Evolutionary conservation across 2,329 filamentous ascomycete genomes (phyloP).

Genomic region (Hypoxylon sp.): DNA sequence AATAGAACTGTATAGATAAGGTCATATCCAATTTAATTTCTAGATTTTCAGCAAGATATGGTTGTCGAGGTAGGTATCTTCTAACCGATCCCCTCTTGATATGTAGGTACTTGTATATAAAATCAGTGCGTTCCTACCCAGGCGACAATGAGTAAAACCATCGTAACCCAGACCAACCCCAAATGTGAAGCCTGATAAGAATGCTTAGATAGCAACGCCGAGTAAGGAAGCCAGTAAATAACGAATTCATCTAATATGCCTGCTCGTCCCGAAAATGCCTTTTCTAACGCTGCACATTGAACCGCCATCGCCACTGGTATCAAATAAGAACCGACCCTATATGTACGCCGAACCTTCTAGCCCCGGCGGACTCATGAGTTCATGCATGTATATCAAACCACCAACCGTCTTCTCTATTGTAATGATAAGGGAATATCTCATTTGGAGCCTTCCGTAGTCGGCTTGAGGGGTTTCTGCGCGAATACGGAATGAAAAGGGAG

Average conservation of each 20-base stretch:
- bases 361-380: constrained; percentile 32
- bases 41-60: background rate
- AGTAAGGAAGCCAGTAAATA: constrained; percentile 12
- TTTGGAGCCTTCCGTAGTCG: constrained; percentile 15
- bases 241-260: constrained; percentile 23
- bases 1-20: background rate
- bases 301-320: constrained; percentile 32
- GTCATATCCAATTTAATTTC: constrained; percentile 11
- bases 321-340: constrained; percentile 27
- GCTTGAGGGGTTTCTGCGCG: constrained; percentile 64
- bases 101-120: constrained; percentile 6
- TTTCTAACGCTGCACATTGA: constrained; percentile 21
- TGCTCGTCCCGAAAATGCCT: constrained; percentile 10
- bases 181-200: constrained; percentile 16
- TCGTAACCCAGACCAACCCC: constrained; percentile 1
- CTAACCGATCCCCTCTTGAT: constrained; percentile 11
- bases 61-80: constrained; percentile 17
- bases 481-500: constrained; percentile 70
- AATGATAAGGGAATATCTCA: constrained; percentile 16
- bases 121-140: constrained; percentile 11
- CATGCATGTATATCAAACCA: constrained; percentile 29
- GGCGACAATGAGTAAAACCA: constrained; percentile 9
- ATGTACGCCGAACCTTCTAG: constrained; percentile 28
- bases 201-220: constrained; percentile 16
- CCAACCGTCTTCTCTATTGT: constrained; percentile 14